Evolutionary conservation across 2,329 filamentous ascomycete genomes (phyloP), one percentile per base, ranked within the genome.

Genomic region (Ramularia collo-cygni): DNA sequence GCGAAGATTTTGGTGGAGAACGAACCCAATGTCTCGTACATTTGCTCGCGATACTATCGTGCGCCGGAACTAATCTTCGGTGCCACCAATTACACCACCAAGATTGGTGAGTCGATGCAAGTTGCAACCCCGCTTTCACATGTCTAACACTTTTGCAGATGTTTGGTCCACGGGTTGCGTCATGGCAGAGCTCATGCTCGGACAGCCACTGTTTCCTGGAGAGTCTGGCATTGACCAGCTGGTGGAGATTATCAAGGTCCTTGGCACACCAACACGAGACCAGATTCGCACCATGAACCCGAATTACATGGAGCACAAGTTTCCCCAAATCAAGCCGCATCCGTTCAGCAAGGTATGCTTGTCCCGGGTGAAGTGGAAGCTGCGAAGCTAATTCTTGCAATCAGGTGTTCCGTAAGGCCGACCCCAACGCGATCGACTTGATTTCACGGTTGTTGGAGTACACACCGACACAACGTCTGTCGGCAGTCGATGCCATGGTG

Each of bases 231-330:
- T 98, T 59, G 92, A 98, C 63, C 92, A 98, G 64, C 74, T 98
- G 35, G 92, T 98, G 32, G 92, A 98, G 68, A 98, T 98, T 63
- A 98, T 98, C 75, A 98, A 98, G 71, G 90, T 98, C 38, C 72
- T 98, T 46, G 92, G 92, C 44, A 98, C 92, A 13, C 92, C 92
- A 13, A 96, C 92, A 26, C 79, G 92, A 51, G 92, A 98, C 65
- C 92, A 98, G 67, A 98, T 98, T 60, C 85, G 92, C 55, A 98
- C 92, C 52, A 98, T 98, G 92, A 98, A 98, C 68, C 92, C 92
- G 44, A 98, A 98, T 68, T 98, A 98, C 69, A 98, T 98, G 92
- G 92, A 98, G 71, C 92, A 98, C 72, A 96, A 96, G 72, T 98
- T 98, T 68, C 92, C 92, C 34, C 92, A 98, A 67, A 98, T 98